Evolutionary conservation across 768 basidiomycete species (phyloP), one percentile per base, ranked within the genome.

Genomic region (Calocera cornea): DNA sequence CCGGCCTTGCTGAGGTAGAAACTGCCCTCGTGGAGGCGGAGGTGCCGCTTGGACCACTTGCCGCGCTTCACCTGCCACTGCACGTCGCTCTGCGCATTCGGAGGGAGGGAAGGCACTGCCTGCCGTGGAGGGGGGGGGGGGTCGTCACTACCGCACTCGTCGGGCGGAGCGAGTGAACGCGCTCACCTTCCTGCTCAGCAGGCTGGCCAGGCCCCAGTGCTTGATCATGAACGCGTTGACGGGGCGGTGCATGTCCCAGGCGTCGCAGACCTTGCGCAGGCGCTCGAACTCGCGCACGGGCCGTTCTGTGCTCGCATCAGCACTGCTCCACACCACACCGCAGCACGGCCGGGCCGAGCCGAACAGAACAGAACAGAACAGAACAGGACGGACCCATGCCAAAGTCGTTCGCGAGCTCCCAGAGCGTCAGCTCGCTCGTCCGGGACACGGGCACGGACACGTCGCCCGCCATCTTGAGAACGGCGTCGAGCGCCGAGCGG

Each of bases 21-120:
- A 68, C 85, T 84, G 70, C 95, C 91, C 72, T 95, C 92, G 63
- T 90, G 83, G 29, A 97, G 83, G 72, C 87, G 86, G 74, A 99
- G 80, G 85, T 87, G 95, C 36, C 92, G 84, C 77, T 97, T 97
- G 67, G 81, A 87, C 97, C 95, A 99, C 77, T 97, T 97, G 38
- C 93, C 93, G 68, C 88, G 85, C 78, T 95, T 97, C 50, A 80
- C 81, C 79, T 95, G 92, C 83, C 87, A 90, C 75, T 97, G 90
- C 29, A 97, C 85, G 72, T 86, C 93, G 5, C 88, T 82, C 41
- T 81, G 78, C 69, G 78, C 72, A 2, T 71, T 75, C 64, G 82
- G 80, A 27, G 79, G 78, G 68, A 76, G 76, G 2, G 78, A 74
- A 14, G 85, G 86, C 50, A 86, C 76, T 29, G 79, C 79, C 82